These are phyloP conservation scores for Funneliformis geosporum DNA, from an alignment of 192 early-diverging fungal species.

Conservation along the genomic window DNA sequence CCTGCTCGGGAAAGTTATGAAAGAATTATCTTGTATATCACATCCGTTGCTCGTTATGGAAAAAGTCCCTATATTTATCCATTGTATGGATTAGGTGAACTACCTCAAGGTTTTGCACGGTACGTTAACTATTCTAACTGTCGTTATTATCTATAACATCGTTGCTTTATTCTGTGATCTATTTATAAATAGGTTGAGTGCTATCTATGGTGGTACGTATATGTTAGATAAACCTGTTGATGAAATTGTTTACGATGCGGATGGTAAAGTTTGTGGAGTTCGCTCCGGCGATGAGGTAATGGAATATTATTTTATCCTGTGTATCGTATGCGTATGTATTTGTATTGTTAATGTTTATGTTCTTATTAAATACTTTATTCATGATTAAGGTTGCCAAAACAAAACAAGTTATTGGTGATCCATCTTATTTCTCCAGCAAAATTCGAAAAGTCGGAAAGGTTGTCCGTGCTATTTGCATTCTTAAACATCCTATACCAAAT, in stretches of 20 bases:
- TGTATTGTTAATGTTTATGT: neutral
- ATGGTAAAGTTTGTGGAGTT: conserved; percentile 88
- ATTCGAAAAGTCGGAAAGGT: conserved; percentile 84
- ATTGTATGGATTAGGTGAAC: conserved; percentile 94
- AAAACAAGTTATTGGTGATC: conserved; percentile 93
- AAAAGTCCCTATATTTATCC: conserved; percentile 99
- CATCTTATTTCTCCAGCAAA: conserved; percentile 84
- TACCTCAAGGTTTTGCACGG: conserved; percentile 97
- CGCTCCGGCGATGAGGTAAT: conserved; percentile 80
- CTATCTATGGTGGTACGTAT: conserved; percentile 99
- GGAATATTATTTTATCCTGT: neutral
- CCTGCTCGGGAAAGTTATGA: conserved; percentile 87
- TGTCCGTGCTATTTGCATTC: conserved; percentile 94
- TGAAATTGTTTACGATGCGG: conserved; percentile 80
- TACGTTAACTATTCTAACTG: conserved; percentile 36
- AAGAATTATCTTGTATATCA: conserved; percentile 89
- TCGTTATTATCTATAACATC: neutral
- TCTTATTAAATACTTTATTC: neutral
- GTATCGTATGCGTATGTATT: too few species aligned
- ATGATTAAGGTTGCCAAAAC: conserved; percentile 64
- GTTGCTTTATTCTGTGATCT: too few species aligned
- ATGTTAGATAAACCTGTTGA: conserved; percentile 95
- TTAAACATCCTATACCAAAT: conserved; percentile 90
- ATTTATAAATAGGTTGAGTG: conserved; percentile 69
- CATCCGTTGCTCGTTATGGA: conserved; percentile 89